These are phyloP conservation scores for Paecilomyces sp. DNA, from an alignment of 2,329 filamentous ascomycete genomes.

Conservation along the genomic window DNA sequence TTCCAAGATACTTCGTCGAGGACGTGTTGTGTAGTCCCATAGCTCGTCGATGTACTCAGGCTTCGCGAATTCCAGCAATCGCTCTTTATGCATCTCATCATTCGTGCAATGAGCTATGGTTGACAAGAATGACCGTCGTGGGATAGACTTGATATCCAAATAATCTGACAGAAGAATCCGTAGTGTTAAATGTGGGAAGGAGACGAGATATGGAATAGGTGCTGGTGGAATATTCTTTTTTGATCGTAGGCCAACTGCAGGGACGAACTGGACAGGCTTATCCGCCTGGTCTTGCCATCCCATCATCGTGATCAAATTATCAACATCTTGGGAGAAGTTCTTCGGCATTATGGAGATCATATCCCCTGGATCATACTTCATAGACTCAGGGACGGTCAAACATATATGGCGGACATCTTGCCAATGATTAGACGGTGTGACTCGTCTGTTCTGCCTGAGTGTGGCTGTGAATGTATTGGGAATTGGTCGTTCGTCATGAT, in stretches of 20 bases:
- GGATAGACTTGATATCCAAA: constrained; percentile 84
- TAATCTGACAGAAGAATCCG: constrained; percentile 72
- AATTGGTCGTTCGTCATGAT: constrained; percentile 49
- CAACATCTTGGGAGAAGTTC: constrained; percentile 76
- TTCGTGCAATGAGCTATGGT: constrained; percentile 68
- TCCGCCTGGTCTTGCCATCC: constrained; percentile 70
- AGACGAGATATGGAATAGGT: constrained; percentile 28
- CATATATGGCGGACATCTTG: constrained; percentile 85
- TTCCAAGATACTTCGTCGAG: constrained; percentile 84
- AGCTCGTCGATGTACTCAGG: constrained; percentile 80
- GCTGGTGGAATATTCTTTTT: constrained; percentile 17
- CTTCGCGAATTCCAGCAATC: constrained; percentile 75
- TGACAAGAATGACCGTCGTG: constrained; percentile 77
- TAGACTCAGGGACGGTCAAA: constrained; percentile 42
- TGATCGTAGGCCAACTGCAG: constrained; percentile 15
- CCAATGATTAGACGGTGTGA: constrained; percentile 75
- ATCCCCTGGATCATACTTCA: constrained; percentile 63
- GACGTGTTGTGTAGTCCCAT: constrained; percentile 90
- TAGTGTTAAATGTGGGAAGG: constrained; percentile 49
- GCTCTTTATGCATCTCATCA: constrained; percentile 67
- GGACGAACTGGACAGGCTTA: constrained; percentile 50
- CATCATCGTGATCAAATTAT: constrained; percentile 71
- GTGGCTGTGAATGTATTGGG: constrained; percentile 50
- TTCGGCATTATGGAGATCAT: constrained; percentile 77
- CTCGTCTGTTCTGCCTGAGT: constrained; percentile 59